Evolutionary conservation across 2,329 filamentous ascomycete genomes (phyloP), one percentile per base, ranked within the genome.

Genomic region (Paecilomyces variotii): DNA sequence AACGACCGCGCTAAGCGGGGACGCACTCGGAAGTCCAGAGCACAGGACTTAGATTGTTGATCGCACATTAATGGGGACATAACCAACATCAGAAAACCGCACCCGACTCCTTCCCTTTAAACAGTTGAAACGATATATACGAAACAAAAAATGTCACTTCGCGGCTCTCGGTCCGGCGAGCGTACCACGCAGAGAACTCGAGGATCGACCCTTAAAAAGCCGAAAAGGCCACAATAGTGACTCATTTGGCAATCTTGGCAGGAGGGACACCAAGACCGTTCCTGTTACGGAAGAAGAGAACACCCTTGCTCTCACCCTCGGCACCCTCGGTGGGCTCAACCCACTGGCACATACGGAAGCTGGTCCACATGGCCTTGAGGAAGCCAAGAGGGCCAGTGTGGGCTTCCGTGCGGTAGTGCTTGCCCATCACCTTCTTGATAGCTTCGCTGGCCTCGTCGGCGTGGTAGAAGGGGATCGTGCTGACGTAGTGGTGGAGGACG

Each of bases 401-500:
- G 61, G 85, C 87, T 68, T 99, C 88, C 56, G 89, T 80, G 64
- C 92, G 90, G 82, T 99, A 99, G 83, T 99, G 94, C 70, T 83
- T 82, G 75, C 94, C 94, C 93, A 99, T 97, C 75, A 99, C 82
- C 61, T 85, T 85, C 83, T 92, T 91, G 83, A 97, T 96, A 70
- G 92, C 92, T 68, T 97, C 92, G 68, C 87, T 88, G 59, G 93
- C 92, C 80, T 97, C 92, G 67, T 96, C 91, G 71, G 92, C 93
- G 76, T 97, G 84, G 80, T 97, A 97, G 80, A 97, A 97, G 62
- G 93, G 93, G 66, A 97, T 97, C 70, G 86, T 90, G 78, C 89
- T 93, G 74, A 97, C 86, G 78, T 96, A 97, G 84, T 97, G 93
- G 82, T 97, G 93, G 61, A 96, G 89, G 60, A 97, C 93, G 79